Evolutionary conservation across 352 stramenopile species (phyloP), one percentile per base, ranked within the genome.

Genomic region (Globisporangium orthogonon): DNA sequence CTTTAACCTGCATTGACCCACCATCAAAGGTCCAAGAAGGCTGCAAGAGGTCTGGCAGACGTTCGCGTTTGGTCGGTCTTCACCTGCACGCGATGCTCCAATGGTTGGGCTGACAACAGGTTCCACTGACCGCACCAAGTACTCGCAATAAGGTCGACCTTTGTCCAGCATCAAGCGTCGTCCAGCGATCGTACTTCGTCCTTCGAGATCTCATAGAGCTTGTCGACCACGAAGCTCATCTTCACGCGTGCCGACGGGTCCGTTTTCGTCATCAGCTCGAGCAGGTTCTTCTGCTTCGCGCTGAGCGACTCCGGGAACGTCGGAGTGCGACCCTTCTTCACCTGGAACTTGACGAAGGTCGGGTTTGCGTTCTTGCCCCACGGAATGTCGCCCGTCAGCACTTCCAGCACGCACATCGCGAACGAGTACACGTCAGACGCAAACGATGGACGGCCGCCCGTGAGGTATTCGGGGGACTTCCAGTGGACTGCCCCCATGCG

Each of bases 371-470:
- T 43, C 37, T 15, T 43, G 2, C 39, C 41, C 41, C 41, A 47
- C 7, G 41, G 41, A 5, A 47, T 7, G 41, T 47, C 41, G 11
- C 41, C 41, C n/a, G 3, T 47, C 15, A 47, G 14, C 41, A 47
- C 41, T 17, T 47, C 41, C 31, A 35, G 31, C 31, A 35, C 31
- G 73, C 78, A 51, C 49, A 54, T 54, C 18, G 49, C 49, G 30
- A 54, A 54, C 49, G 49, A 54, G 30, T 54, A 54, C 17, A 54
- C 35, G 18, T 54, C 49, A 0, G 49, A 45, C 30, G 49, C 49
- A 17, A 44, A 31, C 31, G 49, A 30, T 17, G 46, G 46, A n/a
- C 46, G 46, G 9, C 14, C 46, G 46, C 46, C 46, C 1, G 5
- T 3, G 23, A 51, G 29, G 46, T 54, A 54, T 31, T 54, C 49